Evolutionary conservation across 2,329 filamentous ascomycete genomes (phyloP).

Genomic region (Pezicula rhizophila): DNA sequence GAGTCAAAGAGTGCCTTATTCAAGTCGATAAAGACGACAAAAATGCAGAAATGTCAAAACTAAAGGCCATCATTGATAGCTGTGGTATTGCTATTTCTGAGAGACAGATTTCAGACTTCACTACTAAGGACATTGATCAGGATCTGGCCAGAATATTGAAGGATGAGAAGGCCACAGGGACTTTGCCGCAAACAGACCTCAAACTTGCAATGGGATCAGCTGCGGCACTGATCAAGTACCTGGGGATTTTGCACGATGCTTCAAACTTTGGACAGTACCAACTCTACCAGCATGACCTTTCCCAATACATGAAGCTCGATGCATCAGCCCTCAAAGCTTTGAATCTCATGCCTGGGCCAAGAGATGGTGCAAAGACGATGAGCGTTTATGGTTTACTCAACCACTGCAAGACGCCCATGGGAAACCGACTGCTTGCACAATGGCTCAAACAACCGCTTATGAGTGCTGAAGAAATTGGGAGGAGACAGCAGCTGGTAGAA

Average conservation of each 20-base stretch:
- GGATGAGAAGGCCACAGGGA: slow-evolving; percentile 71
- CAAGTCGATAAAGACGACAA: slow-evolving; percentile 73
- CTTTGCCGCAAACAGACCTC: slow-evolving; percentile 82
- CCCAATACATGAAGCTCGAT: slow-evolving; percentile 98
- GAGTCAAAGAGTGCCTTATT: slow-evolving; percentile 89
- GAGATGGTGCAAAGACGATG: slow-evolving; percentile 96
- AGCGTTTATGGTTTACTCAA: slow-evolving; percentile 90
- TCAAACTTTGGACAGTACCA: slow-evolving; percentile 97
- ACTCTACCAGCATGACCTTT: slow-evolving; percentile 92
- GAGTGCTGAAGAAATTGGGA: slow-evolving; percentile 82
- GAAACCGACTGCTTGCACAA: slow-evolving; percentile 82
- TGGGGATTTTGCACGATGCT: slow-evolving; percentile 81
- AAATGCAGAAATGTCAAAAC: slow-evolving; percentile 81
- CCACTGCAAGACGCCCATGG: slow-evolving; percentile 94
- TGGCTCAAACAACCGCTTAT: slow-evolving; percentile 98
- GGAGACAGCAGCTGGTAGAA: slow-evolving; percentile 88
- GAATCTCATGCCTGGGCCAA: slow-evolving; percentile 92
- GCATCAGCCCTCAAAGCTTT: slow-evolving; percentile 88
- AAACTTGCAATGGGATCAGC: slow-evolving; percentile 96
- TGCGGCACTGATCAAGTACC: slow-evolving; percentile 88
- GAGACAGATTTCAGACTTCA: slow-evolving; percentile 70
- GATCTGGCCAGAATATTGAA: slow-evolving; percentile 83
- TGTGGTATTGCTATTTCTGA: slow-evolving; percentile 89
- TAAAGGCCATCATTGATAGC: slow-evolving; percentile 83
- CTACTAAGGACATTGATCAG: slow-evolving; percentile 88